These are phyloP conservation scores for Bryoerythrophyllum caledonicum DNA, from an alignment of 225 moss, liverwort and hornwort genomes.

Conservation along the genomic window DNA sequence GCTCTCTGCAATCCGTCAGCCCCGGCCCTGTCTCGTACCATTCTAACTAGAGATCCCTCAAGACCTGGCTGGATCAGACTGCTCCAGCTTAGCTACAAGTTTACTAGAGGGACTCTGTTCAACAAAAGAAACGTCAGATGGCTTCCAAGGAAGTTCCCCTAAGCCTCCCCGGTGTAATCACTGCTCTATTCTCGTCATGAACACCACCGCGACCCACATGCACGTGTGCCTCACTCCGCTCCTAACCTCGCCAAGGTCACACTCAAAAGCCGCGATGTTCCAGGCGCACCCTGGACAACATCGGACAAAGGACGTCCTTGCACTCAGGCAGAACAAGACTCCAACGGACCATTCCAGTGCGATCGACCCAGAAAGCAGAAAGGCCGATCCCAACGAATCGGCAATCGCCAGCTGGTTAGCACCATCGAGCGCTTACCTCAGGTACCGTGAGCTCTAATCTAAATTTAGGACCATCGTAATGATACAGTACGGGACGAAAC, in stretches of 20 bases:
- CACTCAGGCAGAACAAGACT: background rate
- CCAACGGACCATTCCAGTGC: background rate
- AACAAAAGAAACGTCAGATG: background rate
- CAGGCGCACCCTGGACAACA: conserved; percentile 1
- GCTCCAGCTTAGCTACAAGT: background rate
- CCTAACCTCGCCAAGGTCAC: background rate
- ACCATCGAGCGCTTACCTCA: conserved; percentile 57
- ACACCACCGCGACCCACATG: background rate
- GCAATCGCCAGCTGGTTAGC: conserved; percentile 7
- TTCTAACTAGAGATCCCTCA: background rate
- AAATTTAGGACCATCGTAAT: conserved; percentile 95
- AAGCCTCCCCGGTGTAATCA: background rate
- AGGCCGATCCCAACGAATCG: background rate
- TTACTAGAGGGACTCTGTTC: too few relatives aligned
- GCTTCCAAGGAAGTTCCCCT: background rate
- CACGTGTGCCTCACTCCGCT: conserved; percentile 14
- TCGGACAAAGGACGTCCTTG: background rate
- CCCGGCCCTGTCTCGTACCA: conserved; percentile 9
- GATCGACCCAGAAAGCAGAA: background rate
- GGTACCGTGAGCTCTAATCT: conserved; percentile 82
- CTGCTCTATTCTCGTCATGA: background rate
- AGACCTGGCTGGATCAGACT: conserved; percentile 4
- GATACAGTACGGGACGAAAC: conserved; percentile 77
- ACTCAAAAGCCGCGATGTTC: background rate
- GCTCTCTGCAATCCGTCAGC: conserved; percentile 6